phyloP scores from a whole-genome alignment of 2,329 filamentous ascomycete genomes.

The Arthrobotrys musiformis region DNA sequence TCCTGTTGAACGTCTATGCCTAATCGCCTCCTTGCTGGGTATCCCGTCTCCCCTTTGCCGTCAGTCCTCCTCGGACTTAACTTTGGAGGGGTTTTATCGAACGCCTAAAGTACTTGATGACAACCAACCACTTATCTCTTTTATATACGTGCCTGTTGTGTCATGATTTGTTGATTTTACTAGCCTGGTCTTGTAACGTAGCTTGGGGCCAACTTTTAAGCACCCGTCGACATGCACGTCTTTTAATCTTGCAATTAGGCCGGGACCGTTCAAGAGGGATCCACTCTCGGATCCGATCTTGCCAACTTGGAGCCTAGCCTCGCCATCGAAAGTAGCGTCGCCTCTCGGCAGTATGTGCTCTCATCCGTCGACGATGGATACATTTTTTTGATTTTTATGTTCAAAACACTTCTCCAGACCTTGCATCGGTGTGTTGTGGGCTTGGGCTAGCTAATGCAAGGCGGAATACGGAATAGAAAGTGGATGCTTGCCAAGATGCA shows the following conservation, averaged over 20 bases:
- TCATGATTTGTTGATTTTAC: neutral
- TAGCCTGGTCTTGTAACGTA: neutral
- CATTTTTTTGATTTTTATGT: neutral
- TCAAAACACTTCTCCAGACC: neutral
- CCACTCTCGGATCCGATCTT: neutral
- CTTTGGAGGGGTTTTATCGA: neutral
- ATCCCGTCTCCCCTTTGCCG: neutral
- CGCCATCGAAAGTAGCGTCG: neutral
- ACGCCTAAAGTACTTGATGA: neutral
- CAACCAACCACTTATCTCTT: neutral
- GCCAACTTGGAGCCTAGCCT: conserved; percentile 2
- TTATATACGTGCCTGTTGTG: no score
- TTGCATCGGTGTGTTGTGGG: conserved; percentile 1
- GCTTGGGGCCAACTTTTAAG: neutral
- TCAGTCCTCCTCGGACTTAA: neutral
- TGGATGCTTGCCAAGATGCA: conserved; percentile 16
- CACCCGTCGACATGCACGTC: neutral
- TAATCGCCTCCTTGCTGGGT: conserved; percentile 1
- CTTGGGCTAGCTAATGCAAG: conserved; percentile 12
- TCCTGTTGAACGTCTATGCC: neutral
- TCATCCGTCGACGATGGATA: no score
- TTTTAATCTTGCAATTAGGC: neutral
- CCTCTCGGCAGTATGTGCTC: neutral
- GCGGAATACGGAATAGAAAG: conserved; percentile 35
- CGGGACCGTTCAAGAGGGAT: neutral